phyloP scores from a whole-genome alignment of 1,284 basidiomycete genomes.

The Leccinum subrobustum region DNA sequence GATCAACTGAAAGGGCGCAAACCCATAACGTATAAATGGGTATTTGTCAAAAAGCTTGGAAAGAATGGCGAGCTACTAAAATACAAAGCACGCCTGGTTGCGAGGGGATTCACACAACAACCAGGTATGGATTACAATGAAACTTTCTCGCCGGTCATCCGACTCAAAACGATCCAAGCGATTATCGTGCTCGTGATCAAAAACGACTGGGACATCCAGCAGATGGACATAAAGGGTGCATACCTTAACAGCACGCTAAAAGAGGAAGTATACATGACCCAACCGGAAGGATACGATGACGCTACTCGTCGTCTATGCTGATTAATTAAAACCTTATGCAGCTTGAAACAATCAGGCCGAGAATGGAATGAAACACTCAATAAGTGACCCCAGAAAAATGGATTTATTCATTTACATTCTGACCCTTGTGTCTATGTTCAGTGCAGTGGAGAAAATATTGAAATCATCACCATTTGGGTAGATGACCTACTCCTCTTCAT shows the following conservation, averaged over 20 bases:
- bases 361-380: neutral
- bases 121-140: neutral
- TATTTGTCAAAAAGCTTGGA: neutral
- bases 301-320: neutral
- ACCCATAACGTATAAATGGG: neutral
- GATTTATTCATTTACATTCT: neutral
- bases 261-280: neutral
- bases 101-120: neutral
- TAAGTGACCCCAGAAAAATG: neutral
- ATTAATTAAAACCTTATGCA: neutral
- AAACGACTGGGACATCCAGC: neutral
- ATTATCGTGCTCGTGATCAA: neutral
- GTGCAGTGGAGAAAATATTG: neutral
- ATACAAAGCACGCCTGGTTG: neutral
- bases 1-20: neutral
- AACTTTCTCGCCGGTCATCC: neutral
- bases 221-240: neutral
- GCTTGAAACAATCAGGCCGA: neutral
- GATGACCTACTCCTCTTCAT: constrained; percentile 10
- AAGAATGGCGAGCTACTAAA: neutral
- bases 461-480: constrained; percentile 12
- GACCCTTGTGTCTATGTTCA: constrained; percentile 9
- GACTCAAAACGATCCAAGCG: neutral
- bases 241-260: neutral
- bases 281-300: neutral